A percentile compares a stretch with the other conserved stretches of the same genome.
Evolutionary conservation across 2,329 filamentous ascomycete species (phyloP).

Genomic region (Akanthomyces uredinophilus): DNA sequence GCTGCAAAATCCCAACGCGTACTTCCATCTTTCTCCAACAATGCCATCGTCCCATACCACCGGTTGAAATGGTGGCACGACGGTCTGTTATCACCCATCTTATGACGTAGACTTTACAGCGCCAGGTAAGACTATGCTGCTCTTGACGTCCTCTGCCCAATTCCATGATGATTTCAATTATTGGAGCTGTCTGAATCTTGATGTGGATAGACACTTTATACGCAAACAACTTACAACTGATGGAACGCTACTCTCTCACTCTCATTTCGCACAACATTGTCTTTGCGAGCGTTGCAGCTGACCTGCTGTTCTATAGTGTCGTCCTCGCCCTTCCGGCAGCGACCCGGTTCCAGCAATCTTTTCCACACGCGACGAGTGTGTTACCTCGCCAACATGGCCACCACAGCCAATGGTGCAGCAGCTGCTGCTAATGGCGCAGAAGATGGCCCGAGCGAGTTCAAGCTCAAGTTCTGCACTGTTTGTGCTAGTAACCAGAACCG

Average conservation of each 20-base stretch:
- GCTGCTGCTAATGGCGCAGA: slow-evolving; percentile 39
- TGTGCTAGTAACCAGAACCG: slow-evolving; percentile 98
- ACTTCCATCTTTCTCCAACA: not conserved
- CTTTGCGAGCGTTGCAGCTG: slow-evolving; percentile 9
- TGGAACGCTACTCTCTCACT: slow-evolving; percentile 13
- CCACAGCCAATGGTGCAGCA: slow-evolving; percentile 36
- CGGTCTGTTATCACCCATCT: not conserved
- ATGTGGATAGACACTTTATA: slow-evolving; percentile 60
- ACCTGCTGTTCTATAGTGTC: not conserved
- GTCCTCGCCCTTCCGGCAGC: slow-evolving; percentile 10
- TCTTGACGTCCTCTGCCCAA: not conserved
- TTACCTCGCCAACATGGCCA: slow-evolving; percentile 28
- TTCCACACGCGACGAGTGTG: slow-evolving; percentile 15
- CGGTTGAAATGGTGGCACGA: slow-evolving; percentile 10
- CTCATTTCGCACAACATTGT: not conserved
- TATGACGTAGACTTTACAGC: slow-evolving; percentile 2
- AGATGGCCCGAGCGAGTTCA: slow-evolving; percentile 60
- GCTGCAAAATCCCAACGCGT: not conserved
- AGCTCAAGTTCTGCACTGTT: slow-evolving; percentile 96
- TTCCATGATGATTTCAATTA: slow-evolving; percentile 49
- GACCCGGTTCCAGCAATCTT: not conserved
- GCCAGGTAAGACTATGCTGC: slow-evolving; percentile 20
- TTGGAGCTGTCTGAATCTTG: slow-evolving; percentile 72
- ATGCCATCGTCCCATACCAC: slow-evolving; percentile 13
- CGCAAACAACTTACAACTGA: slow-evolving; percentile 45